Evolutionary conservation across 2,329 filamentous ascomycete genomes (phyloP), one percentile per base, ranked within the genome.

Genomic region (Aspergillus piperis): DNA sequence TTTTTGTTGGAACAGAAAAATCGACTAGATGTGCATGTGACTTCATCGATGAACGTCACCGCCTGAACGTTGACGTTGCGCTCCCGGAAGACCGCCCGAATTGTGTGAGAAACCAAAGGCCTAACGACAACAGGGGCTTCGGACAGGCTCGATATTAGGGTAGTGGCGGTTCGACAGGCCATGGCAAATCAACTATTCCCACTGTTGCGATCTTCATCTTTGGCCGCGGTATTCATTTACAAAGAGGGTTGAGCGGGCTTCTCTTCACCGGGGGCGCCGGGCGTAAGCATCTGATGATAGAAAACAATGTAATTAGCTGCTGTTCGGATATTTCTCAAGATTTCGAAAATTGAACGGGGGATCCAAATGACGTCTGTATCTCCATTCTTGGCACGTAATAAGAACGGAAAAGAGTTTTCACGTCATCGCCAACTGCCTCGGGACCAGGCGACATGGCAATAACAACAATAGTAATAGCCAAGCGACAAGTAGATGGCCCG

Each of bases 251-350:
- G 69, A 60, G 67, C 68, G 60, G 68, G 56, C 65, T 71, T 65
- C 64, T 71, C 68, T 63, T 73, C 67, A 51, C 65, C 52, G 25
- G 69, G 62, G 38, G 64, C 62, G 49, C 77, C 77, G 44, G 77
- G 77, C 27, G 77, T 75, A 66, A 80, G 76, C 75, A 80, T 78
- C 77, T 80, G 49, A 27, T 13, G 8, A 5, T 8, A 2, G n/a
- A n/a, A 36, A 17, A 21, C 38, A 21, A 25, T 41, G 15, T 25
- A 7, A 57, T 73, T 32, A 73, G 70, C 49, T 17, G 23, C 10
- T n/a, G 36, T 15, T 19, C 30, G 30, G 39, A 50, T 44, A 23
- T 23, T 0, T 2, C 13, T 36, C 25, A 17, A 25, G 11, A 4
- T 1, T 7, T 30, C 13, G 13, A 30, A 32, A 50, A 10, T 21